Evolutionary conservation across 169 alveolate genomes (phyloP), one percentile per base, ranked within the genome.

Genomic region (Plasmodium blacklocki): DNA sequence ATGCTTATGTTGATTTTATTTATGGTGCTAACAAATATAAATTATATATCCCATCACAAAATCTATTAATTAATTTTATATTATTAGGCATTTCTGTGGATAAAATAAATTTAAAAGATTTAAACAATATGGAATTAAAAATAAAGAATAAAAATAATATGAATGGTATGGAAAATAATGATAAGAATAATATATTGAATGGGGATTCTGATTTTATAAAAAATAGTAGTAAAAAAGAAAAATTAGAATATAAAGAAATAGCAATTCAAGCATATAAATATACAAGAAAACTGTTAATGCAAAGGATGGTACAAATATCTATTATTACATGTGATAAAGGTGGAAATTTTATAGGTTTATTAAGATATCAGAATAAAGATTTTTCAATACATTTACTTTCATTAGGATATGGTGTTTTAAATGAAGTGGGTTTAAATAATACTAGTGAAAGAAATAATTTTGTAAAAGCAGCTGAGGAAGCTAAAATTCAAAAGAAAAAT

Each of bases 301-400:
- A 83, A 50, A 83, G 91, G 43, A 45, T 43, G 21, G 91, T 83
- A 3, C 91, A 83, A 63, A 83, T 83, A 54, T 19, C 86, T 29
- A 83, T 83, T 21, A 12, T 83, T 9, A 45, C 91, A 29, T 83
- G 91, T 58, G 91, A 83, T n/a, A 83, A 83, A 66, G 91, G 91
- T 54, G 91, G 91, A 0, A 83, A 83, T 50, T 83, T 83, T 63
- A 83, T 83, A 21, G 91, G 91, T 19, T 58, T 71, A 12, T 58
- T 83, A 23, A 72, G 63, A 21, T 62, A 83, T 62, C 91, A 83
- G 19, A 83, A 83, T 83, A 71, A 70, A 19, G 91, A 83, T 19
- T 68, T 70, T 39, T 39, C 86, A 2, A 11, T 68, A 0, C 86
- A 83, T 45, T 19, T 83, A 70, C 85, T 83, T 3, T 68, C 74